A percentile compares a stretch with the other conserved stretches of the same genome.
phyloP scores from a whole-genome alignment of 2,329 filamentous ascomycete species.

The Pyrenophora graminea region DNA sequence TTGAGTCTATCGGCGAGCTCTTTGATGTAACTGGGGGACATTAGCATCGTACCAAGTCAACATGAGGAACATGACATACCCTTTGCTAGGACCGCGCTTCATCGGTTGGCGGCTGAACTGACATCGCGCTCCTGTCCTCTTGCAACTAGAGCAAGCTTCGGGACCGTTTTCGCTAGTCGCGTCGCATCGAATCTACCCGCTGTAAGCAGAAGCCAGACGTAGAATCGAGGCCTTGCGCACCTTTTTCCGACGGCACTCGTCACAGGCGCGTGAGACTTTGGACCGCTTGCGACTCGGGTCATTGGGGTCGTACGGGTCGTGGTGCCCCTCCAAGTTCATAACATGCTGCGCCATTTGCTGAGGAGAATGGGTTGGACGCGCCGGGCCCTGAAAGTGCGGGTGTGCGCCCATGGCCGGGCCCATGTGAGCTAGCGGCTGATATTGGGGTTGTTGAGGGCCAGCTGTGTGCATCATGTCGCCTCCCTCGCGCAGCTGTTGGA shows the following conservation, averaged over 20 bases:
- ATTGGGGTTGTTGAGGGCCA: conserved; percentile 34
- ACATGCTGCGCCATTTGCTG: conserved; percentile 48
- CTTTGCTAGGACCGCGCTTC: conserved; percentile 50
- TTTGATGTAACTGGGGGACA: conserved; percentile 44
- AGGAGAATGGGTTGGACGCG: conserved; percentile 44
- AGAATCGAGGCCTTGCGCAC: conserved; percentile 23
- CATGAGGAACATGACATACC: conserved; percentile 23
- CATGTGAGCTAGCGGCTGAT: conserved; percentile 35
- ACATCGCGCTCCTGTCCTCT: conserved; percentile 46
- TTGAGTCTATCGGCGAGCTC: conserved; percentile 47
- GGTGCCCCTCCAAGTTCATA: conserved; percentile 45
- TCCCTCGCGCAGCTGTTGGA: conserved; percentile 41
- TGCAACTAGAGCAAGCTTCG: conserved; percentile 48
- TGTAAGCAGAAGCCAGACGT: conserved; percentile 18
- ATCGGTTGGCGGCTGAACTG: conserved; percentile 49
- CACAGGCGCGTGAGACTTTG: conserved; percentile 50
- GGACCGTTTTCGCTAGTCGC: conserved; percentile 48
- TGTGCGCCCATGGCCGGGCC: conserved; percentile 35
- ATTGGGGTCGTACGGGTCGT: conserved; percentile 41
- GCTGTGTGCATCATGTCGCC: conserved; percentile 38
- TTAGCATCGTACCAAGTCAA: conserved; percentile 13
- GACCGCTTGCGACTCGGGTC: conserved; percentile 46
- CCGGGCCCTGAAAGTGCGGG: conserved; percentile 42
- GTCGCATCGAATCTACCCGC: conserved; percentile 45
- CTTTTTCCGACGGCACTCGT: conserved; percentile 50